phyloP scores from a whole-genome alignment of 805 yeast species.

The Tetrapisispora fleetii region DNA sequence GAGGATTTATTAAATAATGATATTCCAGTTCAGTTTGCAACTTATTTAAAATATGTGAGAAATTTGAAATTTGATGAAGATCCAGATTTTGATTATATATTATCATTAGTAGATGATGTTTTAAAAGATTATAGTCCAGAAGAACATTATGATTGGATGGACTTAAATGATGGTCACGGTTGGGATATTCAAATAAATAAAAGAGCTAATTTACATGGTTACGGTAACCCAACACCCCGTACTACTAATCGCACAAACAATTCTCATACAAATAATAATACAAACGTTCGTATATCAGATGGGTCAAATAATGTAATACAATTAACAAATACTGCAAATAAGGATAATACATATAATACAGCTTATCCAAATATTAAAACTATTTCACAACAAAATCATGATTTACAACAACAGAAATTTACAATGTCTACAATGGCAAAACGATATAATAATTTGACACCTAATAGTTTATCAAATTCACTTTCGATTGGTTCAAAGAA shows the following conservation, averaged over 20 bases:
- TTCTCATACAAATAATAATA: constrained; percentile 1
- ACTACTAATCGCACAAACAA: constrained; percentile 1
- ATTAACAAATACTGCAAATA: not conserved
- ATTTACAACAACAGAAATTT: constrained; percentile 2
- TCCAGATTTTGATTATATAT: constrained; percentile 64
- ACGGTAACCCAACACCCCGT: constrained; percentile 50
- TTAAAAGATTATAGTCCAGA: constrained; percentile 53
- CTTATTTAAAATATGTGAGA: constrained; percentile 61
- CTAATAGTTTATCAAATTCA: not conserved
- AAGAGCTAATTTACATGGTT: constrained; percentile 74
- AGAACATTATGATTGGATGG: constrained; percentile 74
- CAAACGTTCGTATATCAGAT: not conserved
- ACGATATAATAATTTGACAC: not conserved
- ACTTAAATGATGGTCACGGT: constrained; percentile 66
- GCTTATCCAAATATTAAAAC: constrained; percentile 1
- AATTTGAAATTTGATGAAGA: constrained; percentile 66
- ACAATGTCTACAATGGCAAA: constrained; percentile 1
- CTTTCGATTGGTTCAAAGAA: not conserved
- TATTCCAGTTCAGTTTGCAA: constrained; percentile 65
- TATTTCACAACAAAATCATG: constrained; percentile 2
- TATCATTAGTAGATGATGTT: constrained; percentile 50
- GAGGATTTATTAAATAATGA: constrained; percentile 37
- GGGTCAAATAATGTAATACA: not conserved
- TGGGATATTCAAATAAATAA: constrained; percentile 71
- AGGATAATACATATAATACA: not conserved